Base-by-base conservation (phyloP, 768 basidiomycete species). In the Kockovaella imperatae region DNA sequence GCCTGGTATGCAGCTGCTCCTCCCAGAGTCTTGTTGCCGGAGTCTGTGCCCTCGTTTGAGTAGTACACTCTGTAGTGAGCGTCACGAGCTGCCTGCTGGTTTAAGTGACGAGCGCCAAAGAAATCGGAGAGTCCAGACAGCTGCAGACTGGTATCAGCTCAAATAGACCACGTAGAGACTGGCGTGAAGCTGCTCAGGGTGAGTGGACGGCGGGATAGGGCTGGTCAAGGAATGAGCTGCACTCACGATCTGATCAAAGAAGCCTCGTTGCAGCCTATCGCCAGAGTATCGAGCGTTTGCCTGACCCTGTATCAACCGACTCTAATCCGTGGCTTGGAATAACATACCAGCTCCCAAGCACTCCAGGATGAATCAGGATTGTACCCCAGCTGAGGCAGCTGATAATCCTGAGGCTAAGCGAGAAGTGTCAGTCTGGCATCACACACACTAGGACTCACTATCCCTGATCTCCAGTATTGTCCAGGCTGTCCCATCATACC, bases 1-100 rank as follows among this genome's bases (percentile, higher is more conserved):
- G 69, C 66, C 43, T 70, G 62, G 47, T 68, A 68, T 4, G 64
- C 67, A 2, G 69, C 69, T 4, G 69, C 69, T 1, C 69, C 67
- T 4, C 69, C 69, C 5, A 70, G 40, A 0, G 54, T 59, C 46
- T 61, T 63, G 17, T 57, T 60, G 2, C 57, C 56, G 15, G 59
- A 55, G 48, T 67, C 64, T 20, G 49, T 57, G 4, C 60, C 62
- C 29, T 67, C 62, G 32, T 42, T 41, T 17, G 41, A 35, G 38
- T 57, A 53, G 38, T 70, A 70, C 13, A 70, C 55, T 17, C 61
- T 53, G 18, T 59, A 40, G 47, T 70, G 69, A 20, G 64, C 59
- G 23, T 63, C 58, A 21, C 59, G 32, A n/a, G 69, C 66, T 23
- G 60, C 49, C 24, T 60, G 53, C 39, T 63, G 59, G 11, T 62